Percentiles rank a stretch among this genome's conserved stretches.
Conservation (phyloP, 768 basidiomycete genomes). For the Agaricus subrufescens region DNA sequence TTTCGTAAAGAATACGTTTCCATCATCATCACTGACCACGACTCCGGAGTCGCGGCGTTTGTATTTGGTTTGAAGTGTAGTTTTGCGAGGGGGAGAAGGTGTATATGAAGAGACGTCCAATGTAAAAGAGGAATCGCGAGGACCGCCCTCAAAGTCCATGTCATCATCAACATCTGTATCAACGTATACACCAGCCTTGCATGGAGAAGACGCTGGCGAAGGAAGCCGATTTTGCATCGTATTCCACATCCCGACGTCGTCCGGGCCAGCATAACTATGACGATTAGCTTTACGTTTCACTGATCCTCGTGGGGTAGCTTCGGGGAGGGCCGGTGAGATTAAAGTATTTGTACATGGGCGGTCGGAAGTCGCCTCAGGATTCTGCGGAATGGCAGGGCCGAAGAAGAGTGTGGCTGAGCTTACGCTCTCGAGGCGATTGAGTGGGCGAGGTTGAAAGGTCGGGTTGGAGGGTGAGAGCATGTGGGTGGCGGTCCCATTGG, state of each 20-base stretch:
- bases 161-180: slow-evolving; percentile 44
- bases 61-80: slow-evolving; percentile 60
- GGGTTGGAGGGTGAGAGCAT: slow-evolving; percentile 14
- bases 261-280: slow-evolving; percentile 62
- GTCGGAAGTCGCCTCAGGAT: slow-evolving; percentile 16
- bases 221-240: slow-evolving; percentile 35
- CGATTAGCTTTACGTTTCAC: slow-evolving; percentile 30
- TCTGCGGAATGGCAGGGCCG: slow-evolving; percentile 46
- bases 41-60: slow-evolving; percentile 67
- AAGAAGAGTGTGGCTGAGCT: slow-evolving; percentile 65
- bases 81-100: slow-evolving; percentile 48
- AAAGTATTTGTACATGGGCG: slow-evolving; percentile 29
- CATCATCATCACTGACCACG: slow-evolving; percentile 58
- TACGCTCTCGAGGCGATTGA: slow-evolving; percentile 53
- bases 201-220: slow-evolving; percentile 31
- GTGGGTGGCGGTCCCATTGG: slow-evolving; percentile 29
- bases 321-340: slow-evolving; percentile 16
- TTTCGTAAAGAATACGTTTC: slow-evolving; percentile 12
- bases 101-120: slow-evolving; percentile 53
- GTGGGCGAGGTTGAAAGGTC: slow-evolving; percentile 26
- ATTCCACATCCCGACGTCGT: slow-evolving; percentile 30
- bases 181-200: slow-evolving; percentile 23
- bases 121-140: slow-evolving; percentile 47
- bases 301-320: neutral
- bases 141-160: slow-evolving; percentile 48